These are phyloP conservation scores for Hirschioporus abietinus DNA, from an alignment of 768 basidiomycete species.

Conservation along the genomic window DNA sequence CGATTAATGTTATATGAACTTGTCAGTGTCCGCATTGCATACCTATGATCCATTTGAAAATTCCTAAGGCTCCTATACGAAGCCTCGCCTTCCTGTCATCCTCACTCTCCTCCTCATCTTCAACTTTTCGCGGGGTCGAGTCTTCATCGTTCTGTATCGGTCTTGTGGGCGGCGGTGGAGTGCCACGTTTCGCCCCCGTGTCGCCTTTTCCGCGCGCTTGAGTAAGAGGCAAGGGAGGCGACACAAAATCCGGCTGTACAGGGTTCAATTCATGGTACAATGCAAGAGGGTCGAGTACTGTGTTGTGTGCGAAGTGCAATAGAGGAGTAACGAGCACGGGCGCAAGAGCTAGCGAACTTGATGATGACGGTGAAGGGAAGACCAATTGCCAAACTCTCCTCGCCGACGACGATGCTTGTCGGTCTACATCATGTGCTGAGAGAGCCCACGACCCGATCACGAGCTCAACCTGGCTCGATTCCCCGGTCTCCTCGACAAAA, in stretches of 20 bases:
- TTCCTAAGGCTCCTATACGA: slow-evolving; percentile 63
- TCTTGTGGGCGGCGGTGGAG: slow-evolving; percentile 21
- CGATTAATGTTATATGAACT: not conserved
- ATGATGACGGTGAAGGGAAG: slow-evolving; percentile 14
- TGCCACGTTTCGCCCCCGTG: slow-evolving; percentile 26
- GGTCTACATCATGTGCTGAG: slow-evolving; percentile 66
- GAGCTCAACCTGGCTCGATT: slow-evolving; percentile 45
- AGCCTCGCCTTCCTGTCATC: slow-evolving; percentile 65
- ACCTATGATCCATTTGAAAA: slow-evolving; percentile 61
- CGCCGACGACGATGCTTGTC: slow-evolving; percentile 47
- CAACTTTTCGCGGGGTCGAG: slow-evolving; percentile 33
- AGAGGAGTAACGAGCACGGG: slow-evolving; percentile 30
- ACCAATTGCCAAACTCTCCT: slow-evolving; percentile 48
- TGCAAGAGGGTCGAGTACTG: slow-evolving; percentile 55
- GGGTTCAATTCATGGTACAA: slow-evolving; percentile 64
- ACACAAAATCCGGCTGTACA: slow-evolving; percentile 35
- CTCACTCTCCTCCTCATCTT: slow-evolving; percentile 64
- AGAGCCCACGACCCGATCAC: slow-evolving; percentile 73
- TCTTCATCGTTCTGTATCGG: slow-evolving; percentile 28
- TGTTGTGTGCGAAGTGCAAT: slow-evolving; percentile 45
- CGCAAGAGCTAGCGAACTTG: slow-evolving; percentile 28
- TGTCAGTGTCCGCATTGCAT: slow-evolving; percentile 16
- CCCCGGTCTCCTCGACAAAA: slow-evolving; percentile 44
- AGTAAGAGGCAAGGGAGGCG: slow-evolving; percentile 17
- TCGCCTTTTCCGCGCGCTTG: slow-evolving; percentile 21